phyloP scores from a whole-genome alignment of 345 rosid genomes.

The Isatis tinctoria region DNA sequence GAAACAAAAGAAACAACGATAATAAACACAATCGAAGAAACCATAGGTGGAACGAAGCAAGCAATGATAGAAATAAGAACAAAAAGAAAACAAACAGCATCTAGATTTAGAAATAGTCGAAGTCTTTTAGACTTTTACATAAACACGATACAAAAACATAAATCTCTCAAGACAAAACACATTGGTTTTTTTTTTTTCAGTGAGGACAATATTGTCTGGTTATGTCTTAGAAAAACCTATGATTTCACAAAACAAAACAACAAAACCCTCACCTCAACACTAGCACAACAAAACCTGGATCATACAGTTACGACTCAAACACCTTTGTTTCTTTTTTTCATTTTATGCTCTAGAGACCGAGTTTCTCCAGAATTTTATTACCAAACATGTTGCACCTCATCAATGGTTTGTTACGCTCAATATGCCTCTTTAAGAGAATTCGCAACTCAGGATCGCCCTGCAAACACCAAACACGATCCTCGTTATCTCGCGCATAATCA shows the following conservation, averaged over 20 bases:
- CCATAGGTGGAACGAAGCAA: neutral
- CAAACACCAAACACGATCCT: slow-evolving; percentile 8
- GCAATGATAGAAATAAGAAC: neutral
- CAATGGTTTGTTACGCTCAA: slow-evolving; percentile 25
- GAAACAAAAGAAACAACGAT: neutral
- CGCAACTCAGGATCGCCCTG: slow-evolving; percentile 41
- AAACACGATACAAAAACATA: too few relatives aligned
- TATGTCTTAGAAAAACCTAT: neutral
- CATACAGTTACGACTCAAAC: neutral
- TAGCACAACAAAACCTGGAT: neutral
- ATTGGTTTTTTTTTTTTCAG: neutral
- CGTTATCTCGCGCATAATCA: neutral
- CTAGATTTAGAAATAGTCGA: neutral
- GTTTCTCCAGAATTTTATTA: slow-evolving; percentile 43
- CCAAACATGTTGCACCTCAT: slow-evolving; percentile 60
- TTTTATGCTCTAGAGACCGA: neutral
- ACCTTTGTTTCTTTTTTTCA: neutral
- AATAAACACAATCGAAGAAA: neutral
- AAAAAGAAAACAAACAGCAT: neutral
- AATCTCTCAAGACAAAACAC: neutral
- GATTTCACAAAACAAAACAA: neutral
- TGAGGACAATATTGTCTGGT: slow-evolving; percentile 3
- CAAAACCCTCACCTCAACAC: neutral
- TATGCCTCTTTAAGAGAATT: slow-evolving; percentile 23
- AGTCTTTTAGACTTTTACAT: slow-evolving; percentile 18